These are phyloP conservation scores for Chloranthus sessilifolius DNA, from an alignment of 164 flowering plant genomes.

Conservation along the genomic window DNA sequence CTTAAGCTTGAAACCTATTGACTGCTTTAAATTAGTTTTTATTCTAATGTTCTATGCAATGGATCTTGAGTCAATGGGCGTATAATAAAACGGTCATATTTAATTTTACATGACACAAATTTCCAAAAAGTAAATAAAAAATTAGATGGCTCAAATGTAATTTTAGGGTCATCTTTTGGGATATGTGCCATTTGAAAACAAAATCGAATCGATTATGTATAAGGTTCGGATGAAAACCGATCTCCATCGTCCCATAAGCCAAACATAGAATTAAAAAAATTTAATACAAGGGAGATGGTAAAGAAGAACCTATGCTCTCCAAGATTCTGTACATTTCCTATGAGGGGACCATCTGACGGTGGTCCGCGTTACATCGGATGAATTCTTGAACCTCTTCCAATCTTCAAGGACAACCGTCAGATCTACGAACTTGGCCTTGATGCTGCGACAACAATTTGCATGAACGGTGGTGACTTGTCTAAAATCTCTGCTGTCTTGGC, in stretches of 20 bases:
- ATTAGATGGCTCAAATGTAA: too few relatives aligned
- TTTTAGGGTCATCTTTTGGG: not conserved
- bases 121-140: too few relatives aligned
- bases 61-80: too few relatives aligned
- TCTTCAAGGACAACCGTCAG: not conserved
- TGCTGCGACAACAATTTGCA: not conserved
- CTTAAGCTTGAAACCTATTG: too few relatives aligned
- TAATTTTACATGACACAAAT: too few relatives aligned
- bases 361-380: not conserved
- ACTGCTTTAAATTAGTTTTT: too few relatives aligned
- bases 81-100: too few relatives aligned
- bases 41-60: too few relatives aligned
- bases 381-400: conserved; percentile 1
- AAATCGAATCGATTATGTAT: too few relatives aligned
- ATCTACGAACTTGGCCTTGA: conserved; percentile 3
- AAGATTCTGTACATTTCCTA: not conserved
- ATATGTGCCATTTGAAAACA: not conserved
- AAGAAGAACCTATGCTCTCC: not conserved
- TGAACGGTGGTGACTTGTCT: conserved; percentile 1
- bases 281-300: not conserved
- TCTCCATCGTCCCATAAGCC: not conserved
- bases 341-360: not conserved
- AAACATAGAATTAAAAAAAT: not conserved
- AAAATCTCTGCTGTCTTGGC: not conserved
- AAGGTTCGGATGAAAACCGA: too few relatives aligned